Evolutionary conservation across 768 basidiomycete genomes (phyloP).

Genomic region (Serendipita sp.): DNA sequence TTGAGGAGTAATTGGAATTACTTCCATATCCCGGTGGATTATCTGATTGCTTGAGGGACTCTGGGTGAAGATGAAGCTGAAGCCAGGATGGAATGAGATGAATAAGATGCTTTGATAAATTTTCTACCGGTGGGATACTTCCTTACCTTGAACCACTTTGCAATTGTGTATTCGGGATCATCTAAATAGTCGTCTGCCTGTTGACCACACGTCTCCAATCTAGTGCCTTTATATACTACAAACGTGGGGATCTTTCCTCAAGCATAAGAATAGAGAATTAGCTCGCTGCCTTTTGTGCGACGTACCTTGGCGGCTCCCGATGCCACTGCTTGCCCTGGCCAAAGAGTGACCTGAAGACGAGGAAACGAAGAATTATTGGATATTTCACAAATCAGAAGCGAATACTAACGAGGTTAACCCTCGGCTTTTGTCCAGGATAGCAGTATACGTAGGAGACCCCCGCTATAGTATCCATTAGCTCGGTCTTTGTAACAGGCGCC

Average conservation of each 20-base stretch:
- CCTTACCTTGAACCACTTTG: constrained; percentile 7
- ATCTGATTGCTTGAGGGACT: neutral
- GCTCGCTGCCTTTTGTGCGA: too few relatives aligned
- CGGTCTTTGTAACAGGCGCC: too few relatives aligned
- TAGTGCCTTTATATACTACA: neutral
- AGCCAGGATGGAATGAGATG: neutral
- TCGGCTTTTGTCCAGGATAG: neutral
- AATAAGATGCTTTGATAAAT: neutral
- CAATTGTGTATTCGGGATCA: neutral
- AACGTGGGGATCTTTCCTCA: neutral
- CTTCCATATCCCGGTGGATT: neutral
- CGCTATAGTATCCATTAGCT: neutral
- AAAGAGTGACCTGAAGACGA: neutral
- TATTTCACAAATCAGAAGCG: neutral
- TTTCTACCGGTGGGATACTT: neutral
- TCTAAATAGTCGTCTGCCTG: constrained; percentile 2
- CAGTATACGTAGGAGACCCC: neutral
- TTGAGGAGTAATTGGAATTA: neutral
- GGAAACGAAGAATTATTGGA: too few relatives aligned
- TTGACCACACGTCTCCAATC: neutral
- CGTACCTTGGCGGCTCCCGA: neutral
- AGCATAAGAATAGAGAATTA: neutral
- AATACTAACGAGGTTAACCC: neutral
- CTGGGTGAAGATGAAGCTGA: neutral
- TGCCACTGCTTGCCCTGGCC: constrained; percentile 4